Base-by-base conservation (phyloP, 352 stramenopile genomes). In the Discostella stelligera region DNA sequence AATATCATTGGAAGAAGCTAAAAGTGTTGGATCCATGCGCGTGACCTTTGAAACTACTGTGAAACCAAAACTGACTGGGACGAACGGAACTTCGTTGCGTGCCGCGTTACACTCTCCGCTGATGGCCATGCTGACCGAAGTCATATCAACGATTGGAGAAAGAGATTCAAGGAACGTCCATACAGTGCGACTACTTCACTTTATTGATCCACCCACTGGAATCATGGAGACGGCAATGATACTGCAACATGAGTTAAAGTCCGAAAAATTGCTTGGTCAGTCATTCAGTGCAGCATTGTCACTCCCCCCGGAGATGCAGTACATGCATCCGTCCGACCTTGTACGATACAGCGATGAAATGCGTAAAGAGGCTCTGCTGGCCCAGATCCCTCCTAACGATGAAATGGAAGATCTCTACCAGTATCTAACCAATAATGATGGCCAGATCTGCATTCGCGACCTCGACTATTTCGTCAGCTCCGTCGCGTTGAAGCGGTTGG, bases 331-430 rank as follows among this genome's bases (percentile, higher is more conserved):
- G 27, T 48, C 18, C 5, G 32, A 55, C n/a, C 55, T 69, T 14
- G 5, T 56, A 37, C 10, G 18, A 37, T 52, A n/a, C 21, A 46
- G n/a, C 7, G 39, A 77, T 20, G 59, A 50, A 25, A 55, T n/a
- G 2, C 60, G 49, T 23, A 49, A n/a, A 32, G 48, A 27, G 61
- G n/a, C 27, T 39, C 11, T 48, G 3, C 41, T 62, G n/a, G 9
- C 55, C 25, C 32, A 25, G 44, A 53, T 77, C 3, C 68, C 32
- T 14, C 59, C 58, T 0, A 48, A 59, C 50, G 53, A 77, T 30
- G 68, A 70, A 58, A 27, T 70, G 20, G 48, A 59, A 58, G 68
- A 76, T 39, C 18, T 70, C 10, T 70, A 66, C 56, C 68, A 69
- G 3, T 64, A 70, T 25, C 25, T 70, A 0, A 70, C 59, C 13